Conservation (phyloP, 331 rosid genomes). For the Quercus tomentella region DNA sequence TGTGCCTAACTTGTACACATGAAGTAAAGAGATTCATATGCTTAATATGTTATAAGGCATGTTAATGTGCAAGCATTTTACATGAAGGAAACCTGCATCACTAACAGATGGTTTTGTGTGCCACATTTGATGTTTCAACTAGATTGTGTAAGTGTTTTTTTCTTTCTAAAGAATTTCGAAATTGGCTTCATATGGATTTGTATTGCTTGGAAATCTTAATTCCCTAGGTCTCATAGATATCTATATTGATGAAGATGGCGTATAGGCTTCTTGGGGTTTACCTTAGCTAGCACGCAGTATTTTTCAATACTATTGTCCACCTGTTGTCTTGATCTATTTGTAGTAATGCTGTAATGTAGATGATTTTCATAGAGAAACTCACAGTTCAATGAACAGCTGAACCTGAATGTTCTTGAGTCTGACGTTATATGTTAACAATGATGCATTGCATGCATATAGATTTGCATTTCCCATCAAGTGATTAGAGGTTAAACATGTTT, state of each 20-base stretch:
- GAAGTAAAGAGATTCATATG: not conserved
- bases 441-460: not conserved
- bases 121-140: slow-evolving; percentile 11
- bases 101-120: not conserved
- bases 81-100: not conserved
- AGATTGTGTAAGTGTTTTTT: not conserved
- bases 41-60: not conserved
- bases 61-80: not conserved
- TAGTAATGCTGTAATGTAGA: not conserved
- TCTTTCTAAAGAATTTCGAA: not conserved
- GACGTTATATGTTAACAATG: not conserved
- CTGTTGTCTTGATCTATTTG: slow-evolving; percentile 2
- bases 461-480: not conserved
- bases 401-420: not conserved
- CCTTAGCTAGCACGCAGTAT: not conserved
- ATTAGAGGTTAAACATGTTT: not conserved
- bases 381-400: not conserved
- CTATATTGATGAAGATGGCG: not conserved
- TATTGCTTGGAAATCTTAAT: not conserved
- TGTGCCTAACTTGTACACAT: not conserved
- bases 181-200: not conserved
- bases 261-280: slow-evolving; percentile 2
- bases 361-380: not conserved
- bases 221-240: not conserved
- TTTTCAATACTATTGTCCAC: not conserved